Base-by-base conservation (phyloP, 257 asterid species). In the Solanum chaucha region DNA sequence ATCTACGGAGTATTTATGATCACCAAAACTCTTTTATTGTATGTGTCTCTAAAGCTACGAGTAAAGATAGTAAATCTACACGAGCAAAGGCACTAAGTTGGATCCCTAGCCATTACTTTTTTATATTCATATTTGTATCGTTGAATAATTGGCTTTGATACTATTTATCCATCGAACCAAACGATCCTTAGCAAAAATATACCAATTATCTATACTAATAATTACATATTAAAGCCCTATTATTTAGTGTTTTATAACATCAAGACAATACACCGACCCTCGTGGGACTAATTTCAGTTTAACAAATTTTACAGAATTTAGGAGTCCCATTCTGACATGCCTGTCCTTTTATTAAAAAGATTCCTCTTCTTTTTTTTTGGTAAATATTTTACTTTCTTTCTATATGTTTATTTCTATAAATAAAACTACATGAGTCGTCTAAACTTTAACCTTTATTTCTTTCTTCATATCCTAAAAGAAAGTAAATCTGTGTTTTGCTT, bases 1-100 rank as follows among this genome's bases (percentile, higher is more conserved):
- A 51, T 51, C 8, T 5, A 51, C 22, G 0, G 1, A 8, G 5
- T 58, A 58, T 58, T 19, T 58, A 58, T 58, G 5, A 58, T 59
- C 12, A 59, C 0, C 3, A 59, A 20, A 58, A 0, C 3, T 14
- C 1, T 58, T 22, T 59, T 0, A 15, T 12, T 46, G 0, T 59
- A 0, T 59, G 3, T 59, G 0, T 59, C 0, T 59, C 68, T 58
- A 59, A 58, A 3, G 6, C 13, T 59, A 59, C 1, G 13, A 59
- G 0, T 59, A 59, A 59, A 59, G 0, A 59, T 59, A 0, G 1
- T 59, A 59, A 22, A 59, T 0, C 13, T 2, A 48, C 8, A 4
- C n/a, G 3, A 15, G 3, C 8, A 17, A 19, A 51, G 1, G 1
- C 0, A 59, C 67, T 59, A 59, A 59, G 0, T 59, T 1, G 13